Evolutionary conservation across 1,284 basidiomycete genomes (phyloP).

Genomic region (Bondarzewia mesenterica): DNA sequence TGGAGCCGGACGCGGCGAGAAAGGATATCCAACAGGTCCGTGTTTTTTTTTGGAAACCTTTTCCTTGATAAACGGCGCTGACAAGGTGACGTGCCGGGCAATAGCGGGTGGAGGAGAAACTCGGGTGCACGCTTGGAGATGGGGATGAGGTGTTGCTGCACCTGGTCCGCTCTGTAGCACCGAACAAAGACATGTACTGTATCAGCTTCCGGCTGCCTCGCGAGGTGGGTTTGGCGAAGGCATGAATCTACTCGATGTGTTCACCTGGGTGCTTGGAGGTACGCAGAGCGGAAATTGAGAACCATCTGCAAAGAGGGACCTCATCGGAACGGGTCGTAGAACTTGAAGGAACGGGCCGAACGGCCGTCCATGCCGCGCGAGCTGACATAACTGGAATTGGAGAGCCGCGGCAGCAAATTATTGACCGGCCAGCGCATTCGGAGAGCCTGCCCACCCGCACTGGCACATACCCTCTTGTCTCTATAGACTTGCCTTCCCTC

Average conservation of each 20-base stretch:
- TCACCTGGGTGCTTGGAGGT: too few relatives aligned
- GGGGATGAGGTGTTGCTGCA: conserved; percentile 54
- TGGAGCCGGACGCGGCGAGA: conserved; percentile 61
- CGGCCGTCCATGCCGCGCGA: too few relatives aligned
- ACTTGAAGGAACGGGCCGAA: too few relatives aligned
- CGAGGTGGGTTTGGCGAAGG: conserved; percentile 37
- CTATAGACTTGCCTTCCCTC: not conserved
- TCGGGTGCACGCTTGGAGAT: conserved; percentile 50
- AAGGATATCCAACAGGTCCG: conserved; percentile 76
- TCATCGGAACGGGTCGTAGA: too few relatives aligned
- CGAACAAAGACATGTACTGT: conserved; percentile 99
- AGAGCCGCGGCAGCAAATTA: not conserved
- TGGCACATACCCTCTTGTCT: not conserved
- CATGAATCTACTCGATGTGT: too few relatives aligned
- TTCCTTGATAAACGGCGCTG: not conserved
- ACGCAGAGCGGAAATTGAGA: too few relatives aligned
- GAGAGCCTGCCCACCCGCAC: not conserved
- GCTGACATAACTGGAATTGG: not conserved
- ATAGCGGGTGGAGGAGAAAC: conserved; percentile 66
- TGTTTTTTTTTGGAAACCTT: conserved; percentile 9
- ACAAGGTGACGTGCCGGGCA: not conserved
- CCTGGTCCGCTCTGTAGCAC: conserved; percentile 88
- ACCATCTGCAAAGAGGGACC: too few relatives aligned
- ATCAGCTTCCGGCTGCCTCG: conserved; percentile 83
- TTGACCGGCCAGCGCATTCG: not conserved